Percentiles rank a stretch among this genome's conserved stretches.
Conservation (phyloP, 441 rosid genomes). For the Adansonia grandidieri region DNA sequence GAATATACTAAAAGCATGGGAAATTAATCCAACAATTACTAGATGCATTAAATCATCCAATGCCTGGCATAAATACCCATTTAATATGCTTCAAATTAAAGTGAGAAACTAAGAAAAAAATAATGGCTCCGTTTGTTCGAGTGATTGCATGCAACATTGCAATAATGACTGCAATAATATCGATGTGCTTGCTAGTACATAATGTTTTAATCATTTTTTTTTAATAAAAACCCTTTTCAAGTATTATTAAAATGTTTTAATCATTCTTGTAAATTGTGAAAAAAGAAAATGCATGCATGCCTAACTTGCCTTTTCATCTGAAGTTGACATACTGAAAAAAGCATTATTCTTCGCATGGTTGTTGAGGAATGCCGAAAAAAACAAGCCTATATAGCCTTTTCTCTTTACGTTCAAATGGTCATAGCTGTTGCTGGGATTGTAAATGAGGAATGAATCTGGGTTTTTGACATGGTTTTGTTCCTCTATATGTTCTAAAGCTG, state of each 20-base stretch:
- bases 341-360: constrained; percentile 14
- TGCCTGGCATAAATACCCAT: constrained; percentile 5
- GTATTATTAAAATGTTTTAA: not conserved
- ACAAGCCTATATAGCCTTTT: not conserved
- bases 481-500: not conserved
- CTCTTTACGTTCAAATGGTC: constrained; percentile 5
- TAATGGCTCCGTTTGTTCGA: not conserved
- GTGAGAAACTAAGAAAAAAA: not conserved
- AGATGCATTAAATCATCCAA: not conserved
- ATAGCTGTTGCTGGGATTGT: constrained; percentile 11
- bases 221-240: not conserved
- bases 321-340: constrained; percentile 14
- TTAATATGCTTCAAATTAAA: constrained; percentile 1
- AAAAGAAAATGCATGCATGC: not conserved
- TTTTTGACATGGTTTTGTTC: not conserved
- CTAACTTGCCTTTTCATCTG: constrained; percentile 6
- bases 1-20: constrained; percentile 10
- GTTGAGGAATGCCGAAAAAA: not conserved
- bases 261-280: not conserved
- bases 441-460: constrained; percentile 14
- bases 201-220: not conserved
- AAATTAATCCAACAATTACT: constrained; percentile 5
- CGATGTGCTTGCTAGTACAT: not conserved
- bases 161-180: constrained; percentile 7
- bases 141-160: not conserved